Conservation (phyloP, 768 basidiomycete species). For the Naematelia aurantialba region DNA sequence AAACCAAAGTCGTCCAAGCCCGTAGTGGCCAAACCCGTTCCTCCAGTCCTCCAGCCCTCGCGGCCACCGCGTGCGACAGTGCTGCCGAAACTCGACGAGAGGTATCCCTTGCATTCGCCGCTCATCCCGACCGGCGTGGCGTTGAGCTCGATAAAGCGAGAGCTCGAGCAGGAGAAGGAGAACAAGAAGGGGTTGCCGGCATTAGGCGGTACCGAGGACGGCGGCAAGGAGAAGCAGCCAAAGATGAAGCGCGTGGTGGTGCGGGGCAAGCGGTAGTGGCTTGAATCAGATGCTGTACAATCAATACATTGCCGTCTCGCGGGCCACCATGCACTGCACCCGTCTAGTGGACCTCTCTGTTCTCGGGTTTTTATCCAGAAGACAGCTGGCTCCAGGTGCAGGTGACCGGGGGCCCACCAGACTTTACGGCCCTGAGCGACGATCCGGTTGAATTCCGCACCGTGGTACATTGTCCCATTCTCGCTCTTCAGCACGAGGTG, state of each 20-base stretch:
- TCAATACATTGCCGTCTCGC: no score
- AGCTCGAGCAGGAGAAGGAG: conserved; percentile 63
- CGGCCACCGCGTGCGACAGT: conserved; percentile 70
- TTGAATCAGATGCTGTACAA: background rate
- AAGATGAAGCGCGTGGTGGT: conserved; percentile 51
- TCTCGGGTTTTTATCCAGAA: no score
- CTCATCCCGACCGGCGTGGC: conserved; percentile 71
- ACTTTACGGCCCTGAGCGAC: no score
- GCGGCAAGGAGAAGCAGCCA: conserved; percentile 30
- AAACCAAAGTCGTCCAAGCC: conserved; percentile 25
- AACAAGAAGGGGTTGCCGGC: conserved; percentile 47
- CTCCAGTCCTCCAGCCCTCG: conserved; percentile 36
- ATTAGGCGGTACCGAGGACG: conserved; percentile 17
- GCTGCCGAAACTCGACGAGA: conserved; percentile 65
- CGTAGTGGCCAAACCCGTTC: conserved; percentile 40
- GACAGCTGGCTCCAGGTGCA: no score
- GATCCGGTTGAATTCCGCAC: no score
- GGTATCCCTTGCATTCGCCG: conserved; percentile 77
- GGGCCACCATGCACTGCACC: no score
- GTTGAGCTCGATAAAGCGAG: conserved; percentile 78
- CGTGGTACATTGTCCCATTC: no score
- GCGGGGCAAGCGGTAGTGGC: conserved; percentile 43
- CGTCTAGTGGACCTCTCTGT: no score
- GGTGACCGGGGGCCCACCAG: no score
- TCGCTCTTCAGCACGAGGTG: no score